A percentile compares a stretch with the other conserved stretches of the same genome.
These are phyloP conservation scores for Vitis amurensis DNA, from an alignment of 164 flowering plant genomes.

Conservation along the genomic window DNA sequence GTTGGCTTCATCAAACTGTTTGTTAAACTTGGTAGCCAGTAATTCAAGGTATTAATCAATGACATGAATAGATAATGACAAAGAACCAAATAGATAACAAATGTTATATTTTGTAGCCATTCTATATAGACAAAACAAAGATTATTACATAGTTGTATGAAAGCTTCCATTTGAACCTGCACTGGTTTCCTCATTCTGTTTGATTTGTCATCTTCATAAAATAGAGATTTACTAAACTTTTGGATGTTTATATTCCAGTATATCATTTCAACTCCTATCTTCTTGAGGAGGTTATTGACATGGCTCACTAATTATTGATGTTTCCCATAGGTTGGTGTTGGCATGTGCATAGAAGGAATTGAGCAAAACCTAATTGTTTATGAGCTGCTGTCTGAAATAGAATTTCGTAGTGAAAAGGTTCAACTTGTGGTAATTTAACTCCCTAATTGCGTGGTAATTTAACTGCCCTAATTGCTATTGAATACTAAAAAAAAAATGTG, in stretches of 20 bases:
- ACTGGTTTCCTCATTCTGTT: background rate
- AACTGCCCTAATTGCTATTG: background rate
- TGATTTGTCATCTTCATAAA: background rate
- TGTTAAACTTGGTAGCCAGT: background rate
- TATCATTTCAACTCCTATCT: no score
- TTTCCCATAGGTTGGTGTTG: conserved; percentile 81
- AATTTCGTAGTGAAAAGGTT: conserved; percentile 69
- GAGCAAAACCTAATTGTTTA: conserved; percentile 94
- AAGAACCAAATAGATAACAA: background rate
- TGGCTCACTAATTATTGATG: background rate
- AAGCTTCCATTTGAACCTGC: background rate
- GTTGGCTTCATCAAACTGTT: background rate
- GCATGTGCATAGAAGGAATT: conserved; percentile 99
- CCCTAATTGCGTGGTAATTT: background rate
- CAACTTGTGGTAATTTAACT: conserved; percentile 50
- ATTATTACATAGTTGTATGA: background rate
- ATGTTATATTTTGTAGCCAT: background rate
- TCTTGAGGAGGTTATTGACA: no score
- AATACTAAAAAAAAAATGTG: no score
- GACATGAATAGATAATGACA: background rate
- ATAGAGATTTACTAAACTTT: no score
- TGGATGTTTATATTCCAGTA: no score
- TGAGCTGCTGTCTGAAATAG: conserved; percentile 97
- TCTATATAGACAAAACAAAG: no score
- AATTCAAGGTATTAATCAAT: no score